These are phyloP conservation scores for Barbarea vulgaris DNA, from an alignment of 345 rosid genomes.

Conservation along the genomic window DNA sequence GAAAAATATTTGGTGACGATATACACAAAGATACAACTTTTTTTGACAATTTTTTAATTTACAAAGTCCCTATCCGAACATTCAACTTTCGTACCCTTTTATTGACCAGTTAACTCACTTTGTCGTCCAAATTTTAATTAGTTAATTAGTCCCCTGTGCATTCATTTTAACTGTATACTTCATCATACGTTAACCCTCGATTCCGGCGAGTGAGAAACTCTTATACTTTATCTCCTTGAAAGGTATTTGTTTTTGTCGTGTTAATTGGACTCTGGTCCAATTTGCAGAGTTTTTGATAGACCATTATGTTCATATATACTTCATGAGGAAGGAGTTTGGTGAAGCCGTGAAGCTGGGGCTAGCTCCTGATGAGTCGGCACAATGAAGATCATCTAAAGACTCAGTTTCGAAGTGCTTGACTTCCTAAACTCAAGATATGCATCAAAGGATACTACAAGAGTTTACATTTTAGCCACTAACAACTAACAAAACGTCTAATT, in stretches of 20 bases:
- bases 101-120: conserved; percentile 11
- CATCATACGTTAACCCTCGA: not conserved
- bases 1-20: not conserved
- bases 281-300: no score
- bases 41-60: not conserved
- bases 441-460: no score
- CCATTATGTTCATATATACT: no score
- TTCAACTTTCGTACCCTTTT: conserved; percentile 9
- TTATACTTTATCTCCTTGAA: no score
- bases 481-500: not conserved
- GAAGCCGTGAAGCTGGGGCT: not conserved
- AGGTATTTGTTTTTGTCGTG: not conserved
- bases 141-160: not conserved
- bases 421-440: no score
- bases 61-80: not conserved
- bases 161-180: no score
- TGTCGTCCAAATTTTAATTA: conserved; percentile 2
- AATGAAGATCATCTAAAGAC: not conserved
- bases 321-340: not conserved
- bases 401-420: no score
- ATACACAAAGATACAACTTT: not conserved
- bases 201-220: not conserved
- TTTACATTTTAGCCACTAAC: not conserved
- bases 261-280: not conserved
- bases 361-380: not conserved